Evolutionary conservation across 2,329 filamentous ascomycete genomes (phyloP).

Genomic region (Xylariaceae sp.): DNA sequence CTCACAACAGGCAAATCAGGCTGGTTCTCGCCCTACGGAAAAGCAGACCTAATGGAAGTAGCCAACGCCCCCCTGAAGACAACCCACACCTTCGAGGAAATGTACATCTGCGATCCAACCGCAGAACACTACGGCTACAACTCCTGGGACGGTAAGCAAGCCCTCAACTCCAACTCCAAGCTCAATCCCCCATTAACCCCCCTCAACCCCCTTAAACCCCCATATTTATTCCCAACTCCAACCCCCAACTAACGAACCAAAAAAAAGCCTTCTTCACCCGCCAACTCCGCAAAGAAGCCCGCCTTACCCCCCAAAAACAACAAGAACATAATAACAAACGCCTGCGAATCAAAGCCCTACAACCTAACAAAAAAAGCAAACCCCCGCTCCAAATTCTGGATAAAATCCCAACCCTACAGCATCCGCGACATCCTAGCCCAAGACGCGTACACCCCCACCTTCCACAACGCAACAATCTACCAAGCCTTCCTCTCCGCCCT

Average conservation of each 20-base stretch:
- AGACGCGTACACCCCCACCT: constrained; percentile 43
- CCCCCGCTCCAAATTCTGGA: constrained; percentile 53
- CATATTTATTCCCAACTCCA: too few relatives aligned
- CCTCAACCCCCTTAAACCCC: too few relatives aligned
- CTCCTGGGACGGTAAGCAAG: constrained; percentile 54
- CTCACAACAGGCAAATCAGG: constrained; percentile 42
- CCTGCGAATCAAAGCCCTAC: constrained; percentile 53
- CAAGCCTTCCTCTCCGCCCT: constrained; percentile 57
- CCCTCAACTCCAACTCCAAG: too few relatives aligned
- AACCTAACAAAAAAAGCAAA: constrained; percentile 38
- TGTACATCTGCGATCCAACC: constrained; percentile 56
- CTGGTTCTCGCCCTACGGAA: constrained; percentile 53
- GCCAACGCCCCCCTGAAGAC: constrained; percentile 45
- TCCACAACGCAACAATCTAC: constrained; percentile 53
- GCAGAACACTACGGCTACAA: constrained; percentile 52
- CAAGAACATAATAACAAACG: constrained; percentile 49
- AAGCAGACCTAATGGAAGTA: constrained; percentile 47
- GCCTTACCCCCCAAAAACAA: constrained; percentile 51
- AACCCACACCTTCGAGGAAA: constrained; percentile 50
- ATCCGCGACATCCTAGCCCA: constrained; percentile 50
- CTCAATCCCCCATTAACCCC: too few relatives aligned
- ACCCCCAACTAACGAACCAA: neutral
- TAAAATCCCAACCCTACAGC: constrained; percentile 57
- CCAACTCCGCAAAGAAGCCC: constrained; percentile 41
- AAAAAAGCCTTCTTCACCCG: constrained; percentile 52